Evolutionary conservation across 108 stramenopile genomes (phyloP).

Genomic region (Skeletonema marinoi): DNA sequence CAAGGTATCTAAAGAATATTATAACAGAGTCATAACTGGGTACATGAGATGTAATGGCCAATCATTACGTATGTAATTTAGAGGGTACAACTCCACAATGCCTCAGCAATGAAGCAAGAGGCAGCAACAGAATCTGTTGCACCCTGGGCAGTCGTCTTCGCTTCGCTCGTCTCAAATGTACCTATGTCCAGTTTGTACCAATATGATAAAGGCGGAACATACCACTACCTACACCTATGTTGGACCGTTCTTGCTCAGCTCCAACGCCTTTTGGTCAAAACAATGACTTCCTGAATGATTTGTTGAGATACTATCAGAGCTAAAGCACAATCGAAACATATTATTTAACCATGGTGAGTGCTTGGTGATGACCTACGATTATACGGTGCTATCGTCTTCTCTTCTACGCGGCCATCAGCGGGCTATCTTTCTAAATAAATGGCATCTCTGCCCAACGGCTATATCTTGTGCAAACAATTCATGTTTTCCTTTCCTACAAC

Average conservation of each 20-base stretch:
- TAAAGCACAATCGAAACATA: not conserved
- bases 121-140: too few relatives aligned
- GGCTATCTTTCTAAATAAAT: not conserved
- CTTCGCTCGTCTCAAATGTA: too few relatives aligned
- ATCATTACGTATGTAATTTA: too few relatives aligned
- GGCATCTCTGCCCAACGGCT: not conserved
- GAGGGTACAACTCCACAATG: too few relatives aligned
- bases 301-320: not conserved
- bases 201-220: too few relatives aligned
- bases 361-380: not conserved
- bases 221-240: too few relatives aligned
- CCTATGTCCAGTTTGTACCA: too few relatives aligned
- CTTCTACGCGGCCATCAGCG: not conserved
- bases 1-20: not conserved
- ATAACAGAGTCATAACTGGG: not conserved
- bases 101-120: too few relatives aligned
- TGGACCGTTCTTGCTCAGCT: too few relatives aligned
- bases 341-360: not conserved
- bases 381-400: not conserved
- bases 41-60: too few relatives aligned
- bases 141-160: too few relatives aligned
- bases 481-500: not conserved
- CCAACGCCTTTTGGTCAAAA: not conserved
- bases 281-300: not conserved
- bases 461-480: not conserved